Conservation (phyloP, 768 basidiomycete species). For the Termitomyces sp. region DNA sequence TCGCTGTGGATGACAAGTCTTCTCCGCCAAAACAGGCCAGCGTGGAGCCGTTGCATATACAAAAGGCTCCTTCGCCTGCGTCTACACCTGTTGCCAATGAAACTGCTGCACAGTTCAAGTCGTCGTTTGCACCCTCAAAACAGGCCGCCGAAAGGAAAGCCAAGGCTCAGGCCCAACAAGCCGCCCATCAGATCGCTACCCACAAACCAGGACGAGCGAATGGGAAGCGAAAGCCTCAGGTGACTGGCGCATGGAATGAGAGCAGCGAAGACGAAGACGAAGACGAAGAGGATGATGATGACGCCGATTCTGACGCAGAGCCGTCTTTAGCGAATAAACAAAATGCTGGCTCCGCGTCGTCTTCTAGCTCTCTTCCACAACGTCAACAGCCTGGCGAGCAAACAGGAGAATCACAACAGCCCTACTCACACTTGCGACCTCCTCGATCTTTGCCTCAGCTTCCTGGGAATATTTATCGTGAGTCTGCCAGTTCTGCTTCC, state of each 20-base stretch:
- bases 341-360: conserved; percentile 18
- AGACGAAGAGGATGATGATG: conserved; percentile 70
- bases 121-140: conserved; percentile 86
- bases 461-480: conserved; percentile 46
- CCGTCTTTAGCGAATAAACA: conserved; percentile 26
- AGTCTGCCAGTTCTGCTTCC: conserved; percentile 21
- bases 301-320: conserved; percentile 61
- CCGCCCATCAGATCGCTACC: conserved; percentile 73
- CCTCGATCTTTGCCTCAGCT: conserved; percentile 66
- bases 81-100: conserved; percentile 20
- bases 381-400: conserved; percentile 23
- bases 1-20: conserved; percentile 45
- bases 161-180: conserved; percentile 79
- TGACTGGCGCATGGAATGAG: conserved; percentile 59
- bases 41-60: conserved; percentile 35
- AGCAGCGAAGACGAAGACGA: conserved; percentile 87
- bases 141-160: conserved; percentile 84
- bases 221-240: conserved; percentile 59
- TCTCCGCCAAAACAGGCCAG: conserved; percentile 23
- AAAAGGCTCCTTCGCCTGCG: conserved; percentile 21
- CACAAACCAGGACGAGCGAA: conserved; percentile 70
- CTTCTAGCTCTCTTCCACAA: conserved; percentile 25
- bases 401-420: conserved; percentile 18
- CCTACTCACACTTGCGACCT: conserved; percentile 49
- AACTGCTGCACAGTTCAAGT: conserved; percentile 50